These are phyloP conservation scores for Clonostachys rosea DNA, from an alignment of 2,329 filamentous ascomycete species.

Conservation along the genomic window DNA sequence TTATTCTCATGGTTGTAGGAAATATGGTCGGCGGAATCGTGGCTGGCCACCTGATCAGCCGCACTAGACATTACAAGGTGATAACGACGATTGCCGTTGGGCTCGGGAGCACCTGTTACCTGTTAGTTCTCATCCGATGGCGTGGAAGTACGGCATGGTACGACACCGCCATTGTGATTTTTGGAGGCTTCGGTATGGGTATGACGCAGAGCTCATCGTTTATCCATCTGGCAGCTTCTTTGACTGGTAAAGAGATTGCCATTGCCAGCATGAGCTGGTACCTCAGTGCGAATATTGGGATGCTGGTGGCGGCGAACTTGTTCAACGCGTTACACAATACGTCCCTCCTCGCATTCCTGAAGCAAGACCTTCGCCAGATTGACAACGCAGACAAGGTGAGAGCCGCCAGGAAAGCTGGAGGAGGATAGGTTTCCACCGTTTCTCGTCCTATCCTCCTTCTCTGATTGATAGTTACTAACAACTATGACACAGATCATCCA, in stretches of 20 bases:
- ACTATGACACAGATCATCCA: neutral
- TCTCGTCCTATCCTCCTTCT: too few relatives aligned
- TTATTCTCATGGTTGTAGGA: neutral
- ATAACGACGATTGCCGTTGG: neutral
- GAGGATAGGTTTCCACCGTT: too few relatives aligned
- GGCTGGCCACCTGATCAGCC: neutral
- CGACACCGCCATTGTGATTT: neutral
- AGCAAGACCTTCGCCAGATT: neutral
- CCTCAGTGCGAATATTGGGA: neutral
- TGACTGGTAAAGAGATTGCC: neutral
- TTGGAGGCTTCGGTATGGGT: neutral
- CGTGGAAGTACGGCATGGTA: neutral
- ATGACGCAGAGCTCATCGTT: neutral
- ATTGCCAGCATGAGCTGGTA: neutral
- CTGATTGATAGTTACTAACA: neutral
- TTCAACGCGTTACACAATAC: neutral
- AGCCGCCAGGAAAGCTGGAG: too few relatives aligned
- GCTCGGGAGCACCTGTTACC: neutral
- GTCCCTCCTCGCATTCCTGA: neutral
- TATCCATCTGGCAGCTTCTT: neutral
- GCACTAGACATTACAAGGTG: neutral
- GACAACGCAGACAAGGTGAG: neutral
- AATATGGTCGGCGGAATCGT: conserved; percentile 1
- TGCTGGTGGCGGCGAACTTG: neutral
- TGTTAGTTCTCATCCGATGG: neutral